These are phyloP conservation scores for Xylaria cubensis DNA, from an alignment of 495 filamentous ascomycete species.

Conservation along the genomic window DNA sequence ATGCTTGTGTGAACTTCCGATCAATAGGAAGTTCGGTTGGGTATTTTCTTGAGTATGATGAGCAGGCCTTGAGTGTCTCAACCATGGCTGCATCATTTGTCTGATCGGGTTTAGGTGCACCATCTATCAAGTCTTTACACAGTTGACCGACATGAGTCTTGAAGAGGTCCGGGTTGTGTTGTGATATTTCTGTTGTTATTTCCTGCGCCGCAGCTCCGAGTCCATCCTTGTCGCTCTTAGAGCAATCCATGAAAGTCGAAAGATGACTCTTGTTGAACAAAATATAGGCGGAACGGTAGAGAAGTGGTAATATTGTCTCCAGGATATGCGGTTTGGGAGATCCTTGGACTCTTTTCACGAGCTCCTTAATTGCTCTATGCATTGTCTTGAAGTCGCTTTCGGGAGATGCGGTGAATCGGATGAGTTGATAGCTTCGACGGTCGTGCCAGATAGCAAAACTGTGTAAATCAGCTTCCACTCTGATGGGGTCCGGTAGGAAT, in stretches of 20 bases:
- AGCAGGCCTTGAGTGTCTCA: slow-evolving; percentile 90
- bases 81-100: slow-evolving; percentile 72
- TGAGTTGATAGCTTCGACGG: slow-evolving; percentile 86
- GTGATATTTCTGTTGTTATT: slow-evolving; percentile 90
- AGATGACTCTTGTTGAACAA: slow-evolving; percentile 95
- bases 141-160: slow-evolving; percentile 92
- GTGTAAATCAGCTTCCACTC: slow-evolving; percentile 74
- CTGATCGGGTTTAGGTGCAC: slow-evolving; percentile 73
- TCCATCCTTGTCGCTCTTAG: slow-evolving; percentile 77
- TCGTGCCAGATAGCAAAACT: slow-evolving; percentile 94
- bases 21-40: slow-evolving; percentile 85
- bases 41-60: slow-evolving; percentile 84
- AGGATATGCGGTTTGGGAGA: slow-evolving; percentile 61
- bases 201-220: slow-evolving; percentile 84
- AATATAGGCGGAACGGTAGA: slow-evolving; percentile 82
- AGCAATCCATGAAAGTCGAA: slow-evolving; percentile 84
- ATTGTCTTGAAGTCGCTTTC: slow-evolving; percentile 92
- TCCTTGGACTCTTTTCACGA: slow-evolving; percentile 77
- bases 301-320: slow-evolving; percentile 80
- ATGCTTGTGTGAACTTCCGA: slow-evolving; percentile 80
- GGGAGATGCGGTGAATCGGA: slow-evolving; percentile 82
- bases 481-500: slow-evolving; percentile 73
- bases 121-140: slow-evolving; percentile 80
- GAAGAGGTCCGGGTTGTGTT: slow-evolving; percentile 84
- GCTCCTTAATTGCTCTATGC: slow-evolving; percentile 85